Conservation (phyloP, 441 rosid genomes). For the Croton laevigatus region DNA sequence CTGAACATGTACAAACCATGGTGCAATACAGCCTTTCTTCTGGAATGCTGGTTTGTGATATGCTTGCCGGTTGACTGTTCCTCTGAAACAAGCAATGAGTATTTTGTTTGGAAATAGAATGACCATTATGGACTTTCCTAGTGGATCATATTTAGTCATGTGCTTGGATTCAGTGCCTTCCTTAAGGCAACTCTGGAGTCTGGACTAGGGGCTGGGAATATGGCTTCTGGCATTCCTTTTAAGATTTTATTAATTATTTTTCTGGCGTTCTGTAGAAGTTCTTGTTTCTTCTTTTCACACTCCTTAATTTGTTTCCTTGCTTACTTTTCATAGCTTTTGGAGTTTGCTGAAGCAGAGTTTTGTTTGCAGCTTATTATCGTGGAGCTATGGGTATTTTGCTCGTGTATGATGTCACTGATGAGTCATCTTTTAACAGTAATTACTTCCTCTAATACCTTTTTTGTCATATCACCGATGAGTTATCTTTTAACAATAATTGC, state of each 20-base stretch:
- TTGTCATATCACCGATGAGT: conserved; percentile 37
- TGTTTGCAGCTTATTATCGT: conserved; percentile 81
- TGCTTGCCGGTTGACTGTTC: background rate
- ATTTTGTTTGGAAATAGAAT: background rate
- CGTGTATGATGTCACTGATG: conserved; percentile 94
- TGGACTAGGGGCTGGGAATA: background rate
- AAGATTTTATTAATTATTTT: background rate
- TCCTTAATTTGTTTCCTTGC: background rate
- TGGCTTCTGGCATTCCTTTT: background rate
- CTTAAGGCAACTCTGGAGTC: background rate
- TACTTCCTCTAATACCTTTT: conserved; percentile 9
- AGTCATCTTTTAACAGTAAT: conserved; percentile 94
- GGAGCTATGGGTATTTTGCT: conserved; percentile 99
- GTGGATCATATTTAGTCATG: background rate
- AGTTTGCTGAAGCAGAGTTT: conserved; percentile 17
- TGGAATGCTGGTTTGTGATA: background rate
- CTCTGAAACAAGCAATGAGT: background rate
- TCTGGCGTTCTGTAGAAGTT: background rate
- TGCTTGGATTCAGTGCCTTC: background rate
- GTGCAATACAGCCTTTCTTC: background rate
- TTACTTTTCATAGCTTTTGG: conserved; percentile 13
- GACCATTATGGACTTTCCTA: background rate
- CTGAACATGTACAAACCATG: background rate
- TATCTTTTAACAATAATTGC: conserved; percentile 84
- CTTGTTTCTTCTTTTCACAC: background rate